Evolutionary conservation across 148 eudicot genomes (phyloP), one percentile per base, ranked within the genome.

Genomic region (Cornus florida): DNA sequence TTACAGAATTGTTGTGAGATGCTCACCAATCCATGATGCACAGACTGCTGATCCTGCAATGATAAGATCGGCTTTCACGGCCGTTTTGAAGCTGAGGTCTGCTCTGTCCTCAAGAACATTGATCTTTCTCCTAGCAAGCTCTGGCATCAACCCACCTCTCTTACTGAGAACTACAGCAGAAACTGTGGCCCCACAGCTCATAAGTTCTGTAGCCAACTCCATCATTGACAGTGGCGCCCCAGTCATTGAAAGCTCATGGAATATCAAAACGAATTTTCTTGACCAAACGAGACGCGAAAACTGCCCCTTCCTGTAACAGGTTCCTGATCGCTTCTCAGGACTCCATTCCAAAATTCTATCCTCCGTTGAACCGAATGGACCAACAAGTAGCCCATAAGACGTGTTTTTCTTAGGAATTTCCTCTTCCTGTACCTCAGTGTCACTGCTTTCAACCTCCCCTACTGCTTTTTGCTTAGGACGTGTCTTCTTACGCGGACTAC

Each of bases 41-140:
- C 97, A 97, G 64, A 94, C 94, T 79, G 99, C 98, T 70, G 99
- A 97, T 75, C 99, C 99, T 77, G 99, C 99, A 83, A 97, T 91
- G 68, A 97, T 92, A 79, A 97, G 97, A 85, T 97, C 98, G 12
- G 95, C 94, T 82, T 90, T 97, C 97, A 91, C 90, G 69, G 99
- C 98, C 46, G 89, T 87, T 85, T 97, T 94, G 88, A 91, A 97
- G 82, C 99, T 97, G 80, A 90, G 84, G 68, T 88, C 91, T 32
- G 88, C 85, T 86, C 89, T 94, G 81, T 97, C 99, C 74, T 94
- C 99, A 66, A 97, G 81, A 72, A 94, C 86, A 74, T 87, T 92
- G 82, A 97, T 92, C 87, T 80, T 91, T 84, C 98, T 92, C 84
- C 98, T 87, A 32, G 82, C 70, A 79, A 97, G 99, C 82, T 97